Base-by-base conservation (phyloP, 148 eudicot genomes). In the Diospyros kaki region DNA sequence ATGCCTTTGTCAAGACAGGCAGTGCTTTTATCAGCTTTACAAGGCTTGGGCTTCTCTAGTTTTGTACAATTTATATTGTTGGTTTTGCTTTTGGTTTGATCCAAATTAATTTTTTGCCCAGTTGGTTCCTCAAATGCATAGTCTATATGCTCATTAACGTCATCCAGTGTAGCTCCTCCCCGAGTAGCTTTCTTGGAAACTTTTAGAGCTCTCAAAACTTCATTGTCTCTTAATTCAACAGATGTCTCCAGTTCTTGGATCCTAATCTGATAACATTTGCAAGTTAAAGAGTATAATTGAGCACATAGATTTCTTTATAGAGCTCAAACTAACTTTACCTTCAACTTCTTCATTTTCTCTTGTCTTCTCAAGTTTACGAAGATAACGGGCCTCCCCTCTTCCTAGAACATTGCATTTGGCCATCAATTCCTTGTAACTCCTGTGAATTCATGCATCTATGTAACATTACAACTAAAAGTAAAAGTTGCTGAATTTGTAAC, bases 371-470 rank as follows among this genome's bases (percentile, higher is more conserved):
- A 91, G 98, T 84, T 95, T 87, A 69, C 73, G 84, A 43, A 52
- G 78, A 41, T 78, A 88, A 65, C 86, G 90, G 51, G 93, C 93
- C 81, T 91, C 93, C 73, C 90, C 90, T 81, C 97, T 89, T 60
- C 89, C 94, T 17, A 93, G 80, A 55, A 73, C 46, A 79, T 87
- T 89, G 87, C 91, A 93, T 81, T 95, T 93, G 18, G 90, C 84
- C 90, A 91, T 87, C 85, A 95, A 80, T 66, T 93, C 93, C 76
- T 89, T 93, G 87, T 89, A 95, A 75, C 77, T 87, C 94, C 99
- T 95, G 7, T 28, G 28, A 28, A 28, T 28, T 28, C 28, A 28
- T 28, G 28, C 28, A 28, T 28, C 28, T 28, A 0, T 28, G 28
- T 28, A 28, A 28, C 28, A 28, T 28, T 28, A 28, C 28, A 28